Base-by-base conservation (phyloP, 495 filamentous ascomycete species). In the Xylaria grammica region DNA sequence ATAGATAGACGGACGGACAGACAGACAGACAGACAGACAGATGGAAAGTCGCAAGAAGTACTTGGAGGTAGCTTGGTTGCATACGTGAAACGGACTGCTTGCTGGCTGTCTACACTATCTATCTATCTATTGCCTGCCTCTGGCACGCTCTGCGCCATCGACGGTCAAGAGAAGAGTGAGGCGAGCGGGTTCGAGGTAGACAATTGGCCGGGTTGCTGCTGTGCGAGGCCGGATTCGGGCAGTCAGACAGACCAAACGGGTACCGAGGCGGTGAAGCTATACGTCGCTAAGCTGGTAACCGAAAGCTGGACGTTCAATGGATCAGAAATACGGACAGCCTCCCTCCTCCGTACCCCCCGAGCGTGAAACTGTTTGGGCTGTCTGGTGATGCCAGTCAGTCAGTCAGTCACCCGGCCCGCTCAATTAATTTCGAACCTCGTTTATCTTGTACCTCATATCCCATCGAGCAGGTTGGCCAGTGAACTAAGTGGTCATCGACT, bases 51-150 rank as follows among this genome's bases (percentile, higher is more conserved):
- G 19, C 22, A 53, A 36, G 34, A 36, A n/a, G 10, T 36, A 22
- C 30, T 32, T 53, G 51, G 20, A 24, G 30, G 51, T 15, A 53
- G 51, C 51, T 30, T 22, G 29, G 13, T 56, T n/a, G n/a, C n/a
- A n/a, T n/a, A 27, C 4, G 34, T 56, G 34, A 26, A 40, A 56
- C 53, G 34, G 6, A 11, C 34, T 36, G 34, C 11, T 36, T n/a
- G n/a, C n/a, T n/a, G n/a, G n/a, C n/a, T n/a, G n/a, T n/a, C 19
- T 6, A 24, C 45, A 48, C 2, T 48, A 3, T 48, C n/a, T 4
- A 4, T 11, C 6, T 22, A n/a, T 4, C 10, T 15, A 44, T 4
- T 24, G n/a, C n/a, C 45, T 48, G 45, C 6, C 4, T 6, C 19
- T 5, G 45, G 4, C 19, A 3, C 45, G 1, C 19, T 22, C 19